Conservation (phyloP, 1,139 yeast genomes). For the Protomyces pachydermus region DNA sequence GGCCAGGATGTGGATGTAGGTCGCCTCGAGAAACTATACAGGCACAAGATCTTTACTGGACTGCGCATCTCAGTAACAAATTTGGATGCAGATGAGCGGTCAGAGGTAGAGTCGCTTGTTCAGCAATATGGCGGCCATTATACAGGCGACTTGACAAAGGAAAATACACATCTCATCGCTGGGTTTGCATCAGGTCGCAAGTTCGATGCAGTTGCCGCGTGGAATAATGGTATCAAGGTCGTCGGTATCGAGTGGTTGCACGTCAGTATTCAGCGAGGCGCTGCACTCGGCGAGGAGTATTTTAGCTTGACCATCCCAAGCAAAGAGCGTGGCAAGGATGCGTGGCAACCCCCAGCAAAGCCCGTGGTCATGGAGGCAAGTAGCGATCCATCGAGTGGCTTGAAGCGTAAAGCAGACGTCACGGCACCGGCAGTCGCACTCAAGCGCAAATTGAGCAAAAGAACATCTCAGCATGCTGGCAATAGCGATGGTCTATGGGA, state of each 20-base stretch:
- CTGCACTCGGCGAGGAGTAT: conserved; percentile 28
- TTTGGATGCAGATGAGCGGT: conserved; percentile 42
- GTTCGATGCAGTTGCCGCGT: conserved; percentile 57
- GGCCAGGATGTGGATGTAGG: conserved; percentile 46
- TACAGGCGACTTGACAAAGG: conserved; percentile 52
- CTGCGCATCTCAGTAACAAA: conserved; percentile 54
- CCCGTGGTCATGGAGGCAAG: background rate
- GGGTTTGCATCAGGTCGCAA: conserved; percentile 57
- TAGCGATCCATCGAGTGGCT: background rate
- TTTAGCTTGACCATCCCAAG: conserved; percentile 15
- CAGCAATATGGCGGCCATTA: conserved; percentile 55
- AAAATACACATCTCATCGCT: conserved; percentile 52
- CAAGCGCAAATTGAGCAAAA: background rate
- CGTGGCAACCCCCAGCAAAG: background rate
- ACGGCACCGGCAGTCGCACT: background rate
- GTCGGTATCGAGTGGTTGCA: conserved; percentile 71
- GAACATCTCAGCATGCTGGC: background rate
- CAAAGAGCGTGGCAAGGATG: conserved; percentile 7
- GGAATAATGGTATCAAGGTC: conserved; percentile 54
- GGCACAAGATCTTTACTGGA: conserved; percentile 48
- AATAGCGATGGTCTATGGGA: background rate
- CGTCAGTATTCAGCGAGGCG: conserved; percentile 28
- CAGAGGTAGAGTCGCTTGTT: conserved; percentile 44
- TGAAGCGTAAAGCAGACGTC: background rate
- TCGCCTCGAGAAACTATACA: conserved; percentile 34